phyloP scores from a whole-genome alignment of 2,329 filamentous ascomycete genomes.

The Colletotrichum sp. region DNA sequence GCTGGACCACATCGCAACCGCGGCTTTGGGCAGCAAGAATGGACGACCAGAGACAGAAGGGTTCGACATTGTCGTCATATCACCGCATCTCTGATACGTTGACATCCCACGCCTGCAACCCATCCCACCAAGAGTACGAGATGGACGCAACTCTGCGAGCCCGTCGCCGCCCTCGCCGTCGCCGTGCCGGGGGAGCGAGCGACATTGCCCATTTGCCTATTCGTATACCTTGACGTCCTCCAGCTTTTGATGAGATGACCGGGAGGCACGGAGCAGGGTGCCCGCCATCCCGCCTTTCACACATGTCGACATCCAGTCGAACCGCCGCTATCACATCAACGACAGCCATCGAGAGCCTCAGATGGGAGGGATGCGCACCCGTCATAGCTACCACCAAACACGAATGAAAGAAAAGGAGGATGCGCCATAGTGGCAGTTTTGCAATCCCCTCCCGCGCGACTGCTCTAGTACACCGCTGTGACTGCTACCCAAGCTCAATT shows the following conservation, averaged over 20 bases:
- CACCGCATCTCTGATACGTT: slow-evolving; percentile 5
- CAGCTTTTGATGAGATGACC: not conserved
- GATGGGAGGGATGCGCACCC: not conserved
- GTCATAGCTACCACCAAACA: not conserved
- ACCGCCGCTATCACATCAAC: not conserved
- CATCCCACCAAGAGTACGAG: not conserved
- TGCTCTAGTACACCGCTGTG: not conserved
- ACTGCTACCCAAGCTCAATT: not conserved
- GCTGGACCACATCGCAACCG: slow-evolving; percentile 16
- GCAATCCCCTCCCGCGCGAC: not conserved
- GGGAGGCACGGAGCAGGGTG: not conserved
- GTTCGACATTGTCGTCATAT: slow-evolving; percentile 21
- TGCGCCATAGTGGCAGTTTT: not conserved
- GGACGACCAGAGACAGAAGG: not conserved
- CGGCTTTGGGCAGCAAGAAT: slow-evolving; percentile 17
- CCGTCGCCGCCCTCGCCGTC: not conserved
- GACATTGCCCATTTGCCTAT: not conserved
- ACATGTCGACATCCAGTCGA: not conserved
- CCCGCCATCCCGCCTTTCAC: not conserved
- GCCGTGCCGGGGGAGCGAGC: not conserved
- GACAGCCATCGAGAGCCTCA: slow-evolving; percentile 5
- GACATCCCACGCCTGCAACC: not conserved
- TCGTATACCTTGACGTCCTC: not conserved
- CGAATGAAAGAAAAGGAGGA: not conserved
- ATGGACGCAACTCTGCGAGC: not conserved